Evolutionary conservation across 1,139 yeast genomes (phyloP), one percentile per base, ranked within the genome.

Genomic region (Pichia sp.): DNA sequence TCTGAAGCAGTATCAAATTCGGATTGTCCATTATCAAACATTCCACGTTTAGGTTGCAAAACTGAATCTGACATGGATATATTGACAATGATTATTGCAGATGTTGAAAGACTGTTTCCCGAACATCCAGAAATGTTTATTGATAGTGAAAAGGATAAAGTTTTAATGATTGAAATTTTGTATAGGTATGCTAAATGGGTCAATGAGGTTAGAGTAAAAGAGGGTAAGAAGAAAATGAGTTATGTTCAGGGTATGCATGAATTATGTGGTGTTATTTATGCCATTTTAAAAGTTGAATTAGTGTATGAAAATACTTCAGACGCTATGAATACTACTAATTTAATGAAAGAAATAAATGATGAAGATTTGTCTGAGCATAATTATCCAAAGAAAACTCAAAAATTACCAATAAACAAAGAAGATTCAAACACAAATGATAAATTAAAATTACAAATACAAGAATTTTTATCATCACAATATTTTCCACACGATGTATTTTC

Each of bases 161-260:
- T 68, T 14, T 74, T 73, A 46, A 68, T 84, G 55, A 72, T 78
- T 27, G 77, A 79, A 58, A 69, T 84, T 3, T 63, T 84, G 31
- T 83, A 72, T 64, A 67, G 76, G 5, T 79, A 81, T 81, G 67
- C 79, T 46, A 77, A 76, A 61, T 54, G 55, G 55, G 33, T 47
- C 1, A 49, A 54, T 41, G 38, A 51, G 10, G 70, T 76, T 52
- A 79, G 80, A 59, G 65, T 63, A 22, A 71, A 74, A n/a, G 46
- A 49, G 27, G 51, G 48, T 4, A 44, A 46, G n/a, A 54, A 54
- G 44, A 43, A 48, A 45, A 18, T 54, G 7, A 79, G 81, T 2
- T 84, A 84, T 64, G 82, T 79, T 59, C 91, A 84, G 62, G 91
- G 91, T 0, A 72, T 80, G 56, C 91, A 84, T 66, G 91, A 84